These are phyloP conservation scores for Sphagnum magellanicum DNA, from an alignment of 228 moss, liverwort and hornwort genomes.

Conservation along the genomic window DNA sequence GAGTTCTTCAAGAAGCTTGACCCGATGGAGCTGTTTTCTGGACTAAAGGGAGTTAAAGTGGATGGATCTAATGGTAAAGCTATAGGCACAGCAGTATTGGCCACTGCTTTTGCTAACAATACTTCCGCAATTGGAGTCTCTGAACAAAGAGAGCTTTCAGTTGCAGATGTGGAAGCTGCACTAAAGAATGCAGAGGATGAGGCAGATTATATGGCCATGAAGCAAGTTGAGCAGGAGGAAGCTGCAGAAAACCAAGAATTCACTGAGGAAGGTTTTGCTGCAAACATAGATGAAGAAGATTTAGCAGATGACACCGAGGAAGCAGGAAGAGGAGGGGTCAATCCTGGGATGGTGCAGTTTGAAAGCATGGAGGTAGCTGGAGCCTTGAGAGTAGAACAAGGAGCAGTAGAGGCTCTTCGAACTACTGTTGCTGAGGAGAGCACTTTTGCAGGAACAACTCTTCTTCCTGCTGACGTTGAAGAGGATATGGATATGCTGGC, in stretches of 20 bases:
- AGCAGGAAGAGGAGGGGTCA: slow-evolving; percentile 12
- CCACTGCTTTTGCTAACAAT: neutral
- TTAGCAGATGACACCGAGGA: slow-evolving; percentile 29
- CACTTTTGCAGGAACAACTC: slow-evolving; percentile 38
- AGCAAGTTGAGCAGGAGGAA: slow-evolving; percentile 49
- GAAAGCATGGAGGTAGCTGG: slow-evolving; percentile 5
- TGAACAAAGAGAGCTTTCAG: slow-evolving; percentile 29
- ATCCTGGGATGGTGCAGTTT: neutral
- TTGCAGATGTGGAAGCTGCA: slow-evolving; percentile 50
- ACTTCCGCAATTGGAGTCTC: slow-evolving; percentile 6
- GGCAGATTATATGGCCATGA: slow-evolving; percentile 62
- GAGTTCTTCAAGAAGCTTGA: slow-evolving; percentile 53
- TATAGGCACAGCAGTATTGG: slow-evolving; percentile 8
- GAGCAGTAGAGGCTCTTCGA: slow-evolving; percentile 13
- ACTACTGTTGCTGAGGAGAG: slow-evolving; percentile 25
- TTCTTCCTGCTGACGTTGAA: slow-evolving; percentile 63
- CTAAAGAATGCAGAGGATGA: slow-evolving; percentile 39
- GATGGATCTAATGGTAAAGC: slow-evolving; percentile 8
- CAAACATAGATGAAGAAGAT: slow-evolving; percentile 47
- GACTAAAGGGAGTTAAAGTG: slow-evolving; percentile 27
- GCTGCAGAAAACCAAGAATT: slow-evolving; percentile 52
- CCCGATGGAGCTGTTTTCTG: slow-evolving; percentile 50
- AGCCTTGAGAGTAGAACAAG: slow-evolving; percentile 4
- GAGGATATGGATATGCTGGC: slow-evolving; percentile 97
- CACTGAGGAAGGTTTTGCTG: slow-evolving; percentile 29